These are phyloP conservation scores for Draba incana DNA, from an alignment of 345 rosid genomes.

Conservation along the genomic window DNA sequence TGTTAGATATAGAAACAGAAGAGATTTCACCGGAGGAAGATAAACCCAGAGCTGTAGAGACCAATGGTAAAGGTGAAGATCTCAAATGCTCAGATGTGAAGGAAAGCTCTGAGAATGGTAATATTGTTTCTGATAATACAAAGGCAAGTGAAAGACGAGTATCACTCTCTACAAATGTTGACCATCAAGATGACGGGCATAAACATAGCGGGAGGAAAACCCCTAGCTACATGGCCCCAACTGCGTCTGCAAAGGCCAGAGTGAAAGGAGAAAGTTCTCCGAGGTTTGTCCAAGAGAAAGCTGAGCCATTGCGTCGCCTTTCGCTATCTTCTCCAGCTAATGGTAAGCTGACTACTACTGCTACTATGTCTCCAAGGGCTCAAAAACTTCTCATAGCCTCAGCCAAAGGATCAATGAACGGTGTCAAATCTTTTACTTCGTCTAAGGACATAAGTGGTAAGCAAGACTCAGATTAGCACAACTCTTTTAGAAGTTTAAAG, in stretches of 20 bases:
- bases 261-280: conserved; percentile 68
- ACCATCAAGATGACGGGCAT: conserved; percentile 50
- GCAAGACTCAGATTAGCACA: conserved; percentile 8
- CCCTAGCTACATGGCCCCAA: conserved; percentile 90
- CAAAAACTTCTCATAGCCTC: conserved; percentile 54
- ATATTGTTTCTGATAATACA: conserved; percentile 42
- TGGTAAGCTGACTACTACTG: conserved; percentile 46
- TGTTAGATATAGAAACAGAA: conserved; percentile 37
- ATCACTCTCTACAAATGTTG: conserved; percentile 55
- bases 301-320: conserved; percentile 60
- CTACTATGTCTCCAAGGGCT: conserved; percentile 66
- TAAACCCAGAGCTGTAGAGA: conserved; percentile 43
- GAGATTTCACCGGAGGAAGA: conserved; percentile 37
- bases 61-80: conserved; percentile 42
- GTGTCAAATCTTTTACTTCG: conserved; percentile 58
- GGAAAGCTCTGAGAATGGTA: conserved; percentile 43
- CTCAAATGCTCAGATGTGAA: conserved; percentile 41
- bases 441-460: conserved; percentile 66
- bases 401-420: conserved; percentile 56
- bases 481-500: not conserved
- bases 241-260: conserved; percentile 83
- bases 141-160: conserved; percentile 59
- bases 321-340: conserved; percentile 66
- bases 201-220: conserved; percentile 52
- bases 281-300: conserved; percentile 45